Percentiles rank a stretch among this genome's conserved stretches.
These are phyloP conservation scores for Colletotrichum theobromicola DNA, from an alignment of 2,329 filamentous ascomycete species.

Conservation along the genomic window DNA sequence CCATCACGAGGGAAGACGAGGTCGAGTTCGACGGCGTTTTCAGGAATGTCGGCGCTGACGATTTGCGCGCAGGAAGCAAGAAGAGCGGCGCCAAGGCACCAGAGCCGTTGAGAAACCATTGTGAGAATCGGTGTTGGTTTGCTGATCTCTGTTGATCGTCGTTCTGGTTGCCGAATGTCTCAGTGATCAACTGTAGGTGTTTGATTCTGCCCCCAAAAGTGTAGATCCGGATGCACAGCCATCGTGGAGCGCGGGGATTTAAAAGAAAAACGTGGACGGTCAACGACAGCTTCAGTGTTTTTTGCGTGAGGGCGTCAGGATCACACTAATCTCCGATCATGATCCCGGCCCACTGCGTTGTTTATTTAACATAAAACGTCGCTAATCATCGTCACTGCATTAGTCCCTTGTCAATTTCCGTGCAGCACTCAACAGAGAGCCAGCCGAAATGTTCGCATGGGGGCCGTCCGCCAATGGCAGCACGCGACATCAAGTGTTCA, in stretches of 20 bases:
- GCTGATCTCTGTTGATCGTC: slow-evolving; percentile 1
- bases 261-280: background rate
- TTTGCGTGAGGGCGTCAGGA: slow-evolving; percentile 1
- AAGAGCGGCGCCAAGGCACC: slow-evolving; percentile 6
- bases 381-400: slow-evolving; percentile 18
- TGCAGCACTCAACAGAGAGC: background rate
- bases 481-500: background rate
- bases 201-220: background rate
- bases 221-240: background rate
- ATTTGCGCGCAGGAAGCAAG: background rate
- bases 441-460: slow-evolving; percentile 7
- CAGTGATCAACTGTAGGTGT: background rate
- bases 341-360: slow-evolving; percentile 5
- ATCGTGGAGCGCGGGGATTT: slow-evolving; percentile 7
- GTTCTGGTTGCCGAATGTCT: background rate
- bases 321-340: slow-evolving; percentile 16
- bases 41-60: slow-evolving; percentile 11
- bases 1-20: slow-evolving; percentile 19
- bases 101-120: slow-evolving; percentile 8
- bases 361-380: slow-evolving; percentile 16
- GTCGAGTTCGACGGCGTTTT: slow-evolving; percentile 20
- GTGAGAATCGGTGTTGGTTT: background rate
- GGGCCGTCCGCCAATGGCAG: background rate
- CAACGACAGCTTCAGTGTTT: background rate
- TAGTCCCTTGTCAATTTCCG: slow-evolving; percentile 17